Base-by-base conservation (phyloP, 2,329 filamentous ascomycete species). In the Ophiosphaerella herpotricha region DNA sequence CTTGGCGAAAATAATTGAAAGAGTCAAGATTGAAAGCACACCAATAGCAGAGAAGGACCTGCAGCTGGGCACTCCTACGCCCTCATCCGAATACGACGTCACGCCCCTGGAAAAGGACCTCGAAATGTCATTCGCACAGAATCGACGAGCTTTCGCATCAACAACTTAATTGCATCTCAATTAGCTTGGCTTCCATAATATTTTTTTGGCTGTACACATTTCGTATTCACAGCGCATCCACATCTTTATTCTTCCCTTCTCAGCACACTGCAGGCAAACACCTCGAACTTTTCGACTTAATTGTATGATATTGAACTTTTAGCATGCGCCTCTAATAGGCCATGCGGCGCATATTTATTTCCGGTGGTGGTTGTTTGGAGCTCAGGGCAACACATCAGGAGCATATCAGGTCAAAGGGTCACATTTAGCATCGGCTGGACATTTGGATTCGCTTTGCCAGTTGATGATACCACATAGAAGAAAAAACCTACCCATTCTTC, bases 1-100 rank as follows among this genome's bases (percentile, higher is more conserved):
- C 53, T 57, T 79, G n/a, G 67, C 66, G 34, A 75, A 68, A 47
- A 67, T 77, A 3, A 66, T 77, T 44, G 76, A 78, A 41, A 73
- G 72, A 43, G 76, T 79, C 37, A 75, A 72, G 33, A 63, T 74
- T 29, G 77, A 79, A 23, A 75, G 70, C 21, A 80, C 77, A 2
- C 77, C 77, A 1, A 75, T 68, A 8, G 61, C 58, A 1, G 75
- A 78, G 39, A 74, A 74, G 48, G 63, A 72, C 5, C 14, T 72
- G 6, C 66, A 71, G 14, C 61, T 73, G 13, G 69, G 67, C 1
- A 35, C 43, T 5, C 41, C 53, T 5, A 55, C 42, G 5, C 52
- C 60, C 11, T 40, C 46, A 11, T 47, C 50, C 0, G 44, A 60
- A 4, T 66, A 60, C 31, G 36, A 24, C 23, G 29, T 50, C 4